These are phyloP conservation scores for Sutorius australiensis DNA, from an alignment of 768 basidiomycete genomes.

Conservation along the genomic window DNA sequence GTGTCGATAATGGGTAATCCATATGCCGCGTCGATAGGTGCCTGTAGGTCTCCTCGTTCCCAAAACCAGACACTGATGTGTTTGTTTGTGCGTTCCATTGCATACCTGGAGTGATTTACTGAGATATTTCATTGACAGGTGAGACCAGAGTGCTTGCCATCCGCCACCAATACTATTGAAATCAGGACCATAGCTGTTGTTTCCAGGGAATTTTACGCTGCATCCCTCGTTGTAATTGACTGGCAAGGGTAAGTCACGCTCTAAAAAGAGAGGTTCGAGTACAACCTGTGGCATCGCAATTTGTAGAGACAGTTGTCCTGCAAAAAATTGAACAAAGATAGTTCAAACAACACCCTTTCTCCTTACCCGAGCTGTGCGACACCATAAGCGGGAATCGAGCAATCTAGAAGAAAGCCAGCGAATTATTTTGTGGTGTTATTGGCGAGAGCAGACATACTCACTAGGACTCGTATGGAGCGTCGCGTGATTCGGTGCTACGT, in stretches of 20 bases:
- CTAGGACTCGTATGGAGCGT: slow-evolving; percentile 56
- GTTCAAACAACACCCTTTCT: too few species aligned
- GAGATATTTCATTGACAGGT: not conserved
- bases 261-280: not conserved
- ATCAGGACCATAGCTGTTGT: slow-evolving; percentile 25
- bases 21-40: slow-evolving; percentile 32
- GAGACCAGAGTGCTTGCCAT: slow-evolving; percentile 24
- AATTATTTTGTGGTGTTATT: not conserved
- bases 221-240: slow-evolving; percentile 37
- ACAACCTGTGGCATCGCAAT: slow-evolving; percentile 23
- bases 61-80: slow-evolving; percentile 43
- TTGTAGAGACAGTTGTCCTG: slow-evolving; percentile 20
- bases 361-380: slow-evolving; percentile 25
- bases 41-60: slow-evolving; percentile 30
- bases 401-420: slow-evolving; percentile 14
- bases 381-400: slow-evolving; percentile 25
- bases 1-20: slow-evolving; percentile 19
- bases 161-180: slow-evolving; percentile 39
- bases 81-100: slow-evolving; percentile 32
- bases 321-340: not conserved
- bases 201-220: slow-evolving; percentile 27
- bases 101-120: slow-evolving; percentile 29
- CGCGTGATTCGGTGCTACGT: slow-evolving; percentile 46
- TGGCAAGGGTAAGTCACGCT: slow-evolving; percentile 4
- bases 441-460: slow-evolving; percentile 14